Conservation (phyloP, 2,329 filamentous ascomycete species). For the Triangularia verruculosa region DNA sequence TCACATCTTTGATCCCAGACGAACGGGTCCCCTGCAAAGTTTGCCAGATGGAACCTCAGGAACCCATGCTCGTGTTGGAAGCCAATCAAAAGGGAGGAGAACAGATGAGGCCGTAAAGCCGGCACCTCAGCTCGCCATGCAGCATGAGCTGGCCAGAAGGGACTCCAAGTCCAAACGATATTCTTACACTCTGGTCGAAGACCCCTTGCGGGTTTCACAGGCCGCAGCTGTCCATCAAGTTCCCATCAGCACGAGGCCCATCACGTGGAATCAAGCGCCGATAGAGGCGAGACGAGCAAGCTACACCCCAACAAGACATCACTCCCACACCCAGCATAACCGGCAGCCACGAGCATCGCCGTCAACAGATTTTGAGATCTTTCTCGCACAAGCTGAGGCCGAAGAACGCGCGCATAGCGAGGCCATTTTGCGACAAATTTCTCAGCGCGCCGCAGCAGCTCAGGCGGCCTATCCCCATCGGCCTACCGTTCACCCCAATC, state of each 20-base stretch:
- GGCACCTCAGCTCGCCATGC: neutral
- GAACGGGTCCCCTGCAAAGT: neutral
- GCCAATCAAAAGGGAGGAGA: neutral
- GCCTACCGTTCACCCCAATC: slow-evolving; percentile 16
- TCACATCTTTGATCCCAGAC: neutral
- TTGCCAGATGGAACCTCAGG: neutral
- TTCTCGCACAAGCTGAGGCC: slow-evolving; percentile 30
- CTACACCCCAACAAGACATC: neutral
- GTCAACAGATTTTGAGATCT: slow-evolving; percentile 30
- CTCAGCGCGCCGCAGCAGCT: slow-evolving; percentile 18
- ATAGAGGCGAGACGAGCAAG: neutral
- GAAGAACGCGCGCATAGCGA: slow-evolving; percentile 28
- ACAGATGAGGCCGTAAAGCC: neutral
- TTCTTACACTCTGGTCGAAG: slow-evolving; percentile 11
- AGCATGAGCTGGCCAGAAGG: neutral
- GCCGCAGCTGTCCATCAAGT: neutral
- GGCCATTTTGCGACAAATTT: slow-evolving; percentile 23
- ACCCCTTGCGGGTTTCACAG: slow-evolving; percentile 13
- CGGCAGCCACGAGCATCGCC: slow-evolving; percentile 2
- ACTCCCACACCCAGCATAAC: neutral
- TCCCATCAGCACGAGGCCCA: slow-evolving; percentile 4
- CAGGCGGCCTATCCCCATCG: neutral
- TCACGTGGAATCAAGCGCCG: neutral
- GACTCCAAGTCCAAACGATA: slow-evolving; percentile 1
- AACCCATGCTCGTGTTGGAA: neutral